These are phyloP conservation scores for Saccharum spontaneum DNA, from an alignment of 176 grass and related monocot genomes.

Conservation along the genomic window DNA sequence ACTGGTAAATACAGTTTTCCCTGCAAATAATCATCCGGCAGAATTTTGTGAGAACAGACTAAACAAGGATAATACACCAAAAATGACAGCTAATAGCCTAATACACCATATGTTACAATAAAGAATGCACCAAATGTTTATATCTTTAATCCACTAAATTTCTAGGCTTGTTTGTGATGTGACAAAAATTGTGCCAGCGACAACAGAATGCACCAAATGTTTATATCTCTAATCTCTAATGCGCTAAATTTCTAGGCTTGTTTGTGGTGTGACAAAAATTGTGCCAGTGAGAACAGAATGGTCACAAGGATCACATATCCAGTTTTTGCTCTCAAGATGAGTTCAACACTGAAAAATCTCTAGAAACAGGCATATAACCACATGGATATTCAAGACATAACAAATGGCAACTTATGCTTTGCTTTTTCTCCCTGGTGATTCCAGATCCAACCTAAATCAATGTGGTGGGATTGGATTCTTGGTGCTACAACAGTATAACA, in stretches of 20 bases:
- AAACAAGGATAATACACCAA: slow-evolving; percentile 1
- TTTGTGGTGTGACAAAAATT: slow-evolving; percentile 9
- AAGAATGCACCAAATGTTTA: too few relatives aligned
- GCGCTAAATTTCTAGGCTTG: background rate
- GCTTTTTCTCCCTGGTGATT: slow-evolving; percentile 4
- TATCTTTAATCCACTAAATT: too few relatives aligned
- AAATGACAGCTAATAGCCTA: slow-evolving; percentile 5
- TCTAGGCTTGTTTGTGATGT: too few relatives aligned
- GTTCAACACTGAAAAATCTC: background rate
- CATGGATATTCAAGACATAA: slow-evolving; percentile 18
- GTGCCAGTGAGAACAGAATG: background rate
- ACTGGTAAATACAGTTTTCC: slow-evolving; percentile 93
- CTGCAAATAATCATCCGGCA: slow-evolving; percentile 41
- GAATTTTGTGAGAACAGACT: slow-evolving; percentile 18
- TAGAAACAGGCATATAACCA: background rate
- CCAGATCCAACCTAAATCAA: background rate
- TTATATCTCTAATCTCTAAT: background rate
- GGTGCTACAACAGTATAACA: slow-evolving; percentile 6
- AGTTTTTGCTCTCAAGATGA: background rate
- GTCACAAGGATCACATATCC: background rate
- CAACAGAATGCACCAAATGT: background rate
- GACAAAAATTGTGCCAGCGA: too few relatives aligned
- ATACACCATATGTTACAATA: background rate
- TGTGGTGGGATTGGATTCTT: background rate
- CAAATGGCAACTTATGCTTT: background rate